Base-by-base conservation (phyloP, 73 alveolate genomes). In the Durusdinium trenchii region DNA sequence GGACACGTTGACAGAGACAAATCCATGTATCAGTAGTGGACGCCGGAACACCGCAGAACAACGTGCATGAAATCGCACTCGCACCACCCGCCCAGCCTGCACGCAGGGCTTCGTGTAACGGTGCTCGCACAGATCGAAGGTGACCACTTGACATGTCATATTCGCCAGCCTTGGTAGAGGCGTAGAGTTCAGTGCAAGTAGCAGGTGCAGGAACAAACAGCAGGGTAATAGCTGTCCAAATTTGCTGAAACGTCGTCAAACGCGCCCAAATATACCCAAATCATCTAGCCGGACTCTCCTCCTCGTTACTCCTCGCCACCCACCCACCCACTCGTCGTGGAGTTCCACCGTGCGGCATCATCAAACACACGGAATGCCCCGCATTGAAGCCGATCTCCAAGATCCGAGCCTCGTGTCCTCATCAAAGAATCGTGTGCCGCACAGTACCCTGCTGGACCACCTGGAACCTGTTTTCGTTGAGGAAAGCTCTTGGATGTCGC, bases 351-450 rank as follows among this genome's bases (percentile, higher is more conserved):
- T 45, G 97, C 43, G 35, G 30, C 97, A 91, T 28, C 97, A 91
- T 91, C 40, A 91, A 50, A 76, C 97, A 67, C 38, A 91, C 97
- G n/a, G 97, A 91, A 71, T 91, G 97, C 40, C 97, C 97, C 36
- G 97, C 97, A 69, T 91, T 91, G 97, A 91, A 91, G 60, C 97
- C 97, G 6, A 91, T 46, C 57, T 91, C 97, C 76, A 91, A 54
- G 20, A 91, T 76, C 76, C 30, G 20, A 26, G 98, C 90, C n/a
- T 35, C 75, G 9, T 16, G 35, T 5, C 98, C 98, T 91, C 45
- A 16, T 2, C 50, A 64, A 9, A 5, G 23, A 64, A 30, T 42
- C 79, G 79, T 64, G 79, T 42, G 45, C 6, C 26, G 71, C 71
- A 14, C n/a, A n/a, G n/a, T n/a, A n/a, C n/a, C n/a, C n/a, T n/a